Evolutionary conservation across 495 filamentous ascomycete species (phyloP), one percentile per base, ranked within the genome.

Genomic region (Lasiosphaeriaceae sp.): DNA sequence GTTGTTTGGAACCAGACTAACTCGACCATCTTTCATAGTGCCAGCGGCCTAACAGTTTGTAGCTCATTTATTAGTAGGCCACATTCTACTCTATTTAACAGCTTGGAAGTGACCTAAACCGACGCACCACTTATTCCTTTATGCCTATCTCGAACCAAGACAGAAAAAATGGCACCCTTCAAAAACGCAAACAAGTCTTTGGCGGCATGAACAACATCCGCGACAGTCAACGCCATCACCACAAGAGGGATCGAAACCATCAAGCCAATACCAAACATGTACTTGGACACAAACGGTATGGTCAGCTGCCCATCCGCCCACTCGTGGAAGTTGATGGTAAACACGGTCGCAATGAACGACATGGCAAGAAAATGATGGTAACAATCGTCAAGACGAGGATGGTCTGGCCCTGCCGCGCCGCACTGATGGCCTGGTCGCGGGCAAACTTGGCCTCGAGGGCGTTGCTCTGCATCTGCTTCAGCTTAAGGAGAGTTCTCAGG

Each of bases 331-430:
- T 52, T 52, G 31, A 52, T 52, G 23, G 49, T 52, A 31, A 74
- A 73, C 3, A 71, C 56, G 9, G 52, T 57, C 1, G 65, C 63
- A 11, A 74, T 48, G 39, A 72, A 74, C 0, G 58, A 46, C 49
- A 72, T 41, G 4, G 71, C 71, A 6, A 72, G 45, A 44, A 75
- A 75, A 74, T 50, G 29, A 74, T 64, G 1, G 72, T 74, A 19
- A 71, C 59, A 2, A 71, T 55, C 2, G 72, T 73, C 47, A 75
- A 70, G 11, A 67, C 45, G 1, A 74, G 39, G 20, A 73, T 58
- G 2, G 63, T 58, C 20, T 59, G 61, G n/a, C 65, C 61, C 21
- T 70, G 52, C 3, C 23, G 22, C 24, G 57, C 22, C 2, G 57
- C 43, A 3, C 20, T 16, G 9, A 55, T 22, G 16, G 57, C 50